Conservation (phyloP, 73 alveolate genomes). For the Stentor roeselii region DNA sequence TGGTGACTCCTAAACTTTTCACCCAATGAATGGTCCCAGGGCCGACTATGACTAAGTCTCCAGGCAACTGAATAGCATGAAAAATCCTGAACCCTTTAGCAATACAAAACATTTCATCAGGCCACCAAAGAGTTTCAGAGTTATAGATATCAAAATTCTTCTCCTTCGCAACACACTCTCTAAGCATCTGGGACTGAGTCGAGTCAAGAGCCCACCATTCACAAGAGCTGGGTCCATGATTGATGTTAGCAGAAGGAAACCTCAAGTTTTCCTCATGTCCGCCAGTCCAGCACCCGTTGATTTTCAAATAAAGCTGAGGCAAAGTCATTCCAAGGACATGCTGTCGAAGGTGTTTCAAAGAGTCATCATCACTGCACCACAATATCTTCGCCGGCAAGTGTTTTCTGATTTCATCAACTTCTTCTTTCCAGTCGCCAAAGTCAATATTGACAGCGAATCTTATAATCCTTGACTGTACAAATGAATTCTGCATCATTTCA, state of each 20-base stretch:
- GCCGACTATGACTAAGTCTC: slow-evolving; percentile 61
- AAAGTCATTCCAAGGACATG: slow-evolving; percentile 62
- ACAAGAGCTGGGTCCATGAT: slow-evolving; percentile 69
- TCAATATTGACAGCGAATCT: slow-evolving; percentile 64
- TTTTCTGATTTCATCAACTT: slow-evolving; percentile 42
- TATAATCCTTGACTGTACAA: not conserved
- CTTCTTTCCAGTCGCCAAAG: slow-evolving; percentile 61
- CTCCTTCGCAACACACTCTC: slow-evolving; percentile 35
- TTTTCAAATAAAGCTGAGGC: slow-evolving; percentile 65
- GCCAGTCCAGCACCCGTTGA: slow-evolving; percentile 73
- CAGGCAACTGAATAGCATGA: slow-evolving; percentile 41
- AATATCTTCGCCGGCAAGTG: slow-evolving; percentile 52
- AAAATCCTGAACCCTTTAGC: slow-evolving; percentile 46
- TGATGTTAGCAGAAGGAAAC: slow-evolving; percentile 59
- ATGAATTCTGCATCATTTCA: not conserved
- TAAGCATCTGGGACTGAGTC: slow-evolving; percentile 31
- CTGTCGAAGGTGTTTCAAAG: slow-evolving; percentile 51
- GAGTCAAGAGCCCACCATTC: slow-evolving; percentile 57
- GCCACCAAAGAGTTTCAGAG: slow-evolving; percentile 64
- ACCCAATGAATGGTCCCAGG: slow-evolving; percentile 77
- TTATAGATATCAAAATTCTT: slow-evolving; percentile 46
- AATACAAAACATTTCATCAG: slow-evolving; percentile 45
- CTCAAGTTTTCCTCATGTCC: slow-evolving; percentile 72
- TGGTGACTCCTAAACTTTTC: slow-evolving; percentile 49
- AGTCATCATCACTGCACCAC: slow-evolving; percentile 38